These are phyloP conservation scores for Dimargaris xerosporica DNA, from an alignment of 192 early-diverging fungal species.

Conservation along the genomic window DNA sequence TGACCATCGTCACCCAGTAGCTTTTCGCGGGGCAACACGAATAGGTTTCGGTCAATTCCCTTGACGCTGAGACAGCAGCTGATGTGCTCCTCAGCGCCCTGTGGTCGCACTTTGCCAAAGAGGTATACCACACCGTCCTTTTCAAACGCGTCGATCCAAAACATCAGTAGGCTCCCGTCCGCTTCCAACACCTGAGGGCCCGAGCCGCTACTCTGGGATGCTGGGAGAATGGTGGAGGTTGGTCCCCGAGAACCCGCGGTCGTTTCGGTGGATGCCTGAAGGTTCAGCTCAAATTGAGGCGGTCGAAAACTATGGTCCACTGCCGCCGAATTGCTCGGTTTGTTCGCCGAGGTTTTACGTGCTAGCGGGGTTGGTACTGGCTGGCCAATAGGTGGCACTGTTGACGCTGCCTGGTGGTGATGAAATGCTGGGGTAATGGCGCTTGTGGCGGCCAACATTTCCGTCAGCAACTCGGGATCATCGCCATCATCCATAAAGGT, in stretches of 20 bases:
- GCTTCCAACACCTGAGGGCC: slow-evolving; percentile 18
- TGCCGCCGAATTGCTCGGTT: neutral
- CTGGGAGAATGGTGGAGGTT: too few relatives aligned
- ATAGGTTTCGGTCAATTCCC: slow-evolving; percentile 72
- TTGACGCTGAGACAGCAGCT: slow-evolving; percentile 75
- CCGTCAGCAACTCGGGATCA: slow-evolving; percentile 5
- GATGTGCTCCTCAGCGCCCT: slow-evolving; percentile 24
- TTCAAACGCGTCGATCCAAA: slow-evolving; percentile 89
- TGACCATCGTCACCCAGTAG: slow-evolving; percentile 25
- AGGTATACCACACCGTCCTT: slow-evolving; percentile 68
- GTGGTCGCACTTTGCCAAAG: slow-evolving; percentile 65
- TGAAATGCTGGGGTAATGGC: slow-evolving; percentile 4
- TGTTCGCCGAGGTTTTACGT: too few relatives aligned
- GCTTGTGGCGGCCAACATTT: slow-evolving; percentile 8
- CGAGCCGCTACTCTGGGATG: neutral
- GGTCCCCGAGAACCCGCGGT: too few relatives aligned
- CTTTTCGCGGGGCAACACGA: slow-evolving; percentile 63
- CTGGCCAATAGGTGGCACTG: neutral
- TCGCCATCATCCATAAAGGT: slow-evolving; percentile 1
- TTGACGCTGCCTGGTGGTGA: slow-evolving; percentile 1
- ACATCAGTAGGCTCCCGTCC: slow-evolving; percentile 52
- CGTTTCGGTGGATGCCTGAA: neutral
- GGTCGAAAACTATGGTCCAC: slow-evolving; percentile 4
- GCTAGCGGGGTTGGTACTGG: neutral
- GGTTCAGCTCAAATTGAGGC: slow-evolving; percentile 10